phyloP scores from a whole-genome alignment of 2,329 filamentous ascomycete species.

The Akanthomyces dipterigenus region DNA sequence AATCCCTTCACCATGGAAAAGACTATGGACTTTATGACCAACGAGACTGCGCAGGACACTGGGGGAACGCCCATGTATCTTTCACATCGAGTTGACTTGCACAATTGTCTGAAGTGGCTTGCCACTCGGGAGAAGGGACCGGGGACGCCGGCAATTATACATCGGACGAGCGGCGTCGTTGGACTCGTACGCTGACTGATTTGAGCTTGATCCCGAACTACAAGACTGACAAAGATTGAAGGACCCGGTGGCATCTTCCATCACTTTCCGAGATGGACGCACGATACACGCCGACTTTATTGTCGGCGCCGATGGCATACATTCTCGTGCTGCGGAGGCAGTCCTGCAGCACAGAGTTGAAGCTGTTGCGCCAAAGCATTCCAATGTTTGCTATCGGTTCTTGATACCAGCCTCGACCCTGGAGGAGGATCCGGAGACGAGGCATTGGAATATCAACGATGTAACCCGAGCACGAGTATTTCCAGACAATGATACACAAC shows the following conservation, averaged over 20 bases:
- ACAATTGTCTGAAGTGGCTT: constrained; percentile 28
- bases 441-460: constrained; percentile 22
- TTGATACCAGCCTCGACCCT: constrained; percentile 24
- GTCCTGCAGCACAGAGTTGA: constrained; percentile 22
- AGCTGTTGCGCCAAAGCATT: constrained; percentile 20
- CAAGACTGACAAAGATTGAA: constrained; percentile 2
- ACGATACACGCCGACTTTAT: constrained; percentile 13
- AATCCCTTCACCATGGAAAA: constrained; percentile 23
- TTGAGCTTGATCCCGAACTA: not conserved
- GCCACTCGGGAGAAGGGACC: constrained; percentile 23
- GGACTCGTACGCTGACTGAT: not conserved
- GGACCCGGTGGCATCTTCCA: constrained; percentile 20
- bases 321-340: constrained; percentile 24
- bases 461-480: constrained; percentile 22
- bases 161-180: constrained; percentile 19
- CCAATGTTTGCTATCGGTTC: constrained; percentile 31
- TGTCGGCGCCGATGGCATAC: constrained; percentile 39
- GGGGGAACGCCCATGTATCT: constrained; percentile 29
- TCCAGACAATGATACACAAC: constrained; percentile 16
- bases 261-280: constrained; percentile 24
- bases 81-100: constrained; percentile 34
- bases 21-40: not conserved
- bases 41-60: constrained; percentile 15
- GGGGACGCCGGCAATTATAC: constrained; percentile 20
- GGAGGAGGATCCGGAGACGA: constrained; percentile 25